Evolutionary conservation across 495 filamentous ascomycete genomes (phyloP), one percentile per base, ranked within the genome.

Genomic region (Mytilinidion resinicola): DNA sequence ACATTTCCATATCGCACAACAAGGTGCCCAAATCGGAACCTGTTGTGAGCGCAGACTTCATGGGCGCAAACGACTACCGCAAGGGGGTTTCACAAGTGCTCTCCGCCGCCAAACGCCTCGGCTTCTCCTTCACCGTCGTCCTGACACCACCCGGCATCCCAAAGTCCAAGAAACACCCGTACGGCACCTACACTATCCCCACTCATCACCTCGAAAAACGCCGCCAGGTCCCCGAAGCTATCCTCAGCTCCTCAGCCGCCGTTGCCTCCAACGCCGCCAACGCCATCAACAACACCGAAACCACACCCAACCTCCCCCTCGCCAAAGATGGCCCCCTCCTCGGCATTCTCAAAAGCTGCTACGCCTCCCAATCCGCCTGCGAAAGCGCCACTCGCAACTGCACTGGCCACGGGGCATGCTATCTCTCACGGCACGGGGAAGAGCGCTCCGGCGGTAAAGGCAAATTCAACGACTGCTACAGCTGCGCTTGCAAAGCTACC

Each of bases 401-500:
- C 55, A 57, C 38, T 19, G 51, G 57, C 15, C 66, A 69, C 38
- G 66, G 66, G 3, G 10, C 21, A 14, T 69, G 66, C 55, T 19
- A 14, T 1, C 49, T 59, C 10, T 21, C 50, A 2, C 53, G 55
- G 38, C 55, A 61, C 47, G 57, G 56, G 0, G 56, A 39, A 36
- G 34, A 60, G 9, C 50, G 46, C 19, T 38, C 30, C 11, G 62
- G 59, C 11, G 50, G 34, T 11, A 30, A 46, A 34, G 20, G 17
- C 60, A 86, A 84, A 67, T 86, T 77, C 63, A 58, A 57, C 20
- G 58, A 69, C 53, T 96, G 93, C 78, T 96, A 85, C 70, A 74
- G 76, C 35, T 98, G 93, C 76, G 69, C 67, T 53, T 98, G 93
- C 77, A 71, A 71, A 4, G 66, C 77, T 14, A 79, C 77, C 1